Base-by-base conservation (phyloP, 805 yeast genomes). In the Kazachstania kunashirensis region DNA sequence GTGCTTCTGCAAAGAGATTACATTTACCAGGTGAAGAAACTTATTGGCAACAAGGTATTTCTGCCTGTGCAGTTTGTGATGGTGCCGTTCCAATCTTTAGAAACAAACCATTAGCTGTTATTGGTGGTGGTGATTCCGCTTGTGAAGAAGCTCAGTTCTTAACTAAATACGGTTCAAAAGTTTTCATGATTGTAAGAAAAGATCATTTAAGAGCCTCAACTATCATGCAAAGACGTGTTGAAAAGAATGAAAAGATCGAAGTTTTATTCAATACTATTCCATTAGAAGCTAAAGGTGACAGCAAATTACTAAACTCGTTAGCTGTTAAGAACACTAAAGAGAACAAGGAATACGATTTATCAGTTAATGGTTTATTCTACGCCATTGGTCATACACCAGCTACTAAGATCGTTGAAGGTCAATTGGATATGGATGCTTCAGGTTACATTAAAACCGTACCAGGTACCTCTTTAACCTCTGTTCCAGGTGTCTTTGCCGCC, bases 51-150 rank as follows among this genome's bases (percentile, higher is more conserved):
- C 82, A 81, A 62, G 99, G 99, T 63, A 92, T 92, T 50, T 84
- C 95, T 50, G 99, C 99, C 13, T 92, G 99, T 71, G 99, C 99
- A 27, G 98, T 92, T 44, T 92, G 99, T 68, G 99, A 92, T 62
- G 99, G 99, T 65, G 99, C 99, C 24, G 94, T 92, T 34, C 99
- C 99, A 52, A 88, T 92, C 53, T 92, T 92, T 71, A 84, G 97
- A 73, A 83, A 92, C 71, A 83, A 86, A 66, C 97, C 98, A 27
- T 75, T 92, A 60, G 97, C 96, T 17, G 99, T 92, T 40, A 70
- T 92, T 50, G 99, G 99, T 43, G 99, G 99, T 49, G 99, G 99
- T 63, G 99, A 92, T 66, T 86, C 96, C 49, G 99, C 99, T 13
- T 94, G 97, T 65, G 99, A 92, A 69, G 99, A 92, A 68, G 98